Evolutionary conservation across 345 rosid species (phyloP), one percentile per base, ranked within the genome.

Genomic region (Melastoma malabathricum): DNA sequence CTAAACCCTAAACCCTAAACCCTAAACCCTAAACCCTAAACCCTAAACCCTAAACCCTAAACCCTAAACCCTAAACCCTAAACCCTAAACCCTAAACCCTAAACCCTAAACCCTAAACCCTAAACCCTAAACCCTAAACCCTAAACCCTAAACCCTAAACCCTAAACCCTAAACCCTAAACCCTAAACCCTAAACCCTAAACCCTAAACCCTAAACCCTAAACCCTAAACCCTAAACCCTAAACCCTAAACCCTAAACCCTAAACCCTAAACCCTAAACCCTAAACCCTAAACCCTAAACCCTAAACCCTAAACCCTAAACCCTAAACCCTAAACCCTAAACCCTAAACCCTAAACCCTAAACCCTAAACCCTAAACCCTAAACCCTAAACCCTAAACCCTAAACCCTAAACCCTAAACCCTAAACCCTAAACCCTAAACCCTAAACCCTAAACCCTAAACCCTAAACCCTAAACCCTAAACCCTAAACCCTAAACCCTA

Each of bases 381-480:
- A 47, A 54, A 44, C 43, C 48, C 34, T 18, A 54, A 61, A 50
- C 52, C 57, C 39, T 39, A 55, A 62, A 18, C 61, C 56, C 15
- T 18, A 55, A 56, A 34, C 54, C 54, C 10, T 48, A 62, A 56
- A 46, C 56, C 61, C 17, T 39, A 54, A 55, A 50, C 50, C 50
- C 6, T 39, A 62, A 62, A 34, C 56, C 61, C 13, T 22, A 55
- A 62, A 47, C 56, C 55, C 13, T 13, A 55, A 55, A 49, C 56
- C 55, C 46, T 41, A 48, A 41, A 46, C 45, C 50, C 13, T 48
- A 44, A 48, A 52, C 60, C 59, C 19, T 39, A 39, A 55, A 31
- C 61, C 45, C 18, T 48, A 56, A 43, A 43, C 50, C 50, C 14
- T 48, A 61, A 43, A 41, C 50, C 56, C 18, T 48, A 62, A 43